Evolutionary conservation across 2,329 filamentous ascomycete genomes (phyloP), one percentile per base, ranked within the genome.

Genomic region (Fusarium sp.): DNA sequence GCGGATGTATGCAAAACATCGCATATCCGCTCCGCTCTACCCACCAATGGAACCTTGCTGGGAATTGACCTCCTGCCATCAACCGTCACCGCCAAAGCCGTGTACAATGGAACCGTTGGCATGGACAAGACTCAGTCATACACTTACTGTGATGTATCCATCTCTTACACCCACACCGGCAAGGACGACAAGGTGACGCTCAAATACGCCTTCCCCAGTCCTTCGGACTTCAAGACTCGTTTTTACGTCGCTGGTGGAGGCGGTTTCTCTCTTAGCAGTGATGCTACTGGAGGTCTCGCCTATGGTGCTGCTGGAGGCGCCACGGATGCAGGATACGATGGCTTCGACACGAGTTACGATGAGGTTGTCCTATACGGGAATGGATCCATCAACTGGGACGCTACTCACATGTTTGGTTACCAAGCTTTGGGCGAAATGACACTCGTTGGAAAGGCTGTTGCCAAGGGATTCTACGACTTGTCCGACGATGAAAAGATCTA

Each of bases 351-450:
- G 60, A 79, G 73, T 63, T 81, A 76, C 46, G 78, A 81, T 54
- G 76, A 78, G 16, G 81, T 83, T 2, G 77, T 81, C 13, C 77
- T 86, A 1, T 73, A 77, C 52, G 82, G 77, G n/a, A 87, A 89
- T 61, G 86, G 85, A 11, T 83, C 84, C 4, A 79, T 86, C 69
- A 86, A 88, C 74, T 87, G 81, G 78, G 80, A 88, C 36, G 77
- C 82, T 1, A 78, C 82, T 4, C 82, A 84, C 76, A 85, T 84
- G 78, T 88, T 87, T 56, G 81, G 78, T 1, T 88, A 88, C 76
- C 79, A 84, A 65, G 86, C 83, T 0, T 77, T 87, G 2, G 82
- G 83, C 46, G 87, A 89, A 74, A 82, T 88, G 80, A 57, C 65
- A 2, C 46, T 56, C 10, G 72, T 87, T 11, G 84, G 83, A 27